Evolutionary conservation across 495 filamentous ascomycete species (phyloP).

Genomic region (Friedmanniomyces endolithicus): DNA sequence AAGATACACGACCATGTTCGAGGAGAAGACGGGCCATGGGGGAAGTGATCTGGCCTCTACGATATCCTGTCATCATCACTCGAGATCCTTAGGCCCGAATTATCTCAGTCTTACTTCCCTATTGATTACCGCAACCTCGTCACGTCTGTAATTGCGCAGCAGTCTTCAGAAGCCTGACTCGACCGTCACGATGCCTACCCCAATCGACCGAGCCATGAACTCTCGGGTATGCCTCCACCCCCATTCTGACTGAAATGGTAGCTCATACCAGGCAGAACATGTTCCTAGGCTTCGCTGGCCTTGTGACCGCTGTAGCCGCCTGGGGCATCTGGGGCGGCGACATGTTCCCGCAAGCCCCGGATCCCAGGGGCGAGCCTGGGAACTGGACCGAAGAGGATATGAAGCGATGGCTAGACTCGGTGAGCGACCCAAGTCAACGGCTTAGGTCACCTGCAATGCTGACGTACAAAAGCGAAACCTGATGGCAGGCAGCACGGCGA

Average conservation of each 20-base stretch:
- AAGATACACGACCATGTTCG: neutral
- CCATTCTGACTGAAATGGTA: neutral
- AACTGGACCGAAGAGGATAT: conserved; percentile 19
- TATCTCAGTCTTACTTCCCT: no score
- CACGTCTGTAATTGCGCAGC: no score
- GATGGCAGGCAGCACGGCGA: conserved; percentile 39
- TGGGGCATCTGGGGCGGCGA: conserved; percentile 23
- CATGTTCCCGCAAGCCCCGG: conserved; percentile 18
- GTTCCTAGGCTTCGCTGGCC: conserved; percentile 23
- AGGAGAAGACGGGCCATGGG: neutral
- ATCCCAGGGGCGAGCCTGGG: conserved; percentile 21
- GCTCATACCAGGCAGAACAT: conserved; percentile 11
- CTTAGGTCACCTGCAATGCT: neutral
- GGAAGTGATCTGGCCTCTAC: no score
- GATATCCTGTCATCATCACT: no score
- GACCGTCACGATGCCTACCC: conserved; percentile 20
- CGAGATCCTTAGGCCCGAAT: no score
- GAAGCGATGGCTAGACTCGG: conserved; percentile 19
- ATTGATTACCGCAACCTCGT: no score
- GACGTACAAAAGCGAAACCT: conserved; percentile 3
- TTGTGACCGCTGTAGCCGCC: conserved; percentile 21
- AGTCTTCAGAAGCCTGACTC: no score
- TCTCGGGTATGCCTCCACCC: conserved; percentile 3
- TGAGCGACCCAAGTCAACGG: neutral
- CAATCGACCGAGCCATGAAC: conserved; percentile 20